Evolutionary conservation across 805 yeast genomes (phyloP).

Genomic region (Monosporozyma solicola): DNA sequence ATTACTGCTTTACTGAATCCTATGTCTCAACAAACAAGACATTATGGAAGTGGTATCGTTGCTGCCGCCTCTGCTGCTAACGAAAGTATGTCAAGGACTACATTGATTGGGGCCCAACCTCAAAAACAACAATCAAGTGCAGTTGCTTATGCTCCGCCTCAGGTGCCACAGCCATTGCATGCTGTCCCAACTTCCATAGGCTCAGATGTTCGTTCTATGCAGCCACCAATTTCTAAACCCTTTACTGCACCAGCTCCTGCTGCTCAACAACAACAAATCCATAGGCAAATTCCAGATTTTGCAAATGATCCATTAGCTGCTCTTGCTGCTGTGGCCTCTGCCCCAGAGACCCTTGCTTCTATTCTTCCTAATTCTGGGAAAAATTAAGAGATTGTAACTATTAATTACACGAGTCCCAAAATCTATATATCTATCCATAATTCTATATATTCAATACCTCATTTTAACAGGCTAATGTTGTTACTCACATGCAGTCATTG

Average conservation of each 20-base stretch:
- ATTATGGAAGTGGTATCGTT: background rate
- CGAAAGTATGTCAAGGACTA: slow-evolving; percentile 2
- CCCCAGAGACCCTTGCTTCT: slow-evolving; percentile 21
- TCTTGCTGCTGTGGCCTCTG: slow-evolving; percentile 32
- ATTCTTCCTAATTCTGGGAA: slow-evolving; percentile 2
- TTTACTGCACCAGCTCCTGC: background rate
- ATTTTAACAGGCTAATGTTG: background rate
- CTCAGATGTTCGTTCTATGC: background rate
- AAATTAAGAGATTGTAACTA: background rate
- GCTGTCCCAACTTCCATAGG: background rate
- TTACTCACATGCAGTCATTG: background rate
- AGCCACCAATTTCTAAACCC: background rate
- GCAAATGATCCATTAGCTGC: slow-evolving; percentile 32
- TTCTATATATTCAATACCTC: background rate
- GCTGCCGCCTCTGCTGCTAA: background rate
- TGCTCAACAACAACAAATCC: background rate
- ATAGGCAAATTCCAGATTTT: slow-evolving; percentile 14
- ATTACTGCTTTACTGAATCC: slow-evolving; percentile 13
- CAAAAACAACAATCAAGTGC: background rate
- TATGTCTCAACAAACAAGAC: slow-evolving; percentile 1
- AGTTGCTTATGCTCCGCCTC: background rate
- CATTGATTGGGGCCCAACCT: background rate
- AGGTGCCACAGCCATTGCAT: background rate
- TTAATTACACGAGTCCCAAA: background rate
- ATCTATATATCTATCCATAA: background rate